Conservation (phyloP, 2,329 filamentous ascomycete genomes). For the Cordyceps javanica region DNA sequence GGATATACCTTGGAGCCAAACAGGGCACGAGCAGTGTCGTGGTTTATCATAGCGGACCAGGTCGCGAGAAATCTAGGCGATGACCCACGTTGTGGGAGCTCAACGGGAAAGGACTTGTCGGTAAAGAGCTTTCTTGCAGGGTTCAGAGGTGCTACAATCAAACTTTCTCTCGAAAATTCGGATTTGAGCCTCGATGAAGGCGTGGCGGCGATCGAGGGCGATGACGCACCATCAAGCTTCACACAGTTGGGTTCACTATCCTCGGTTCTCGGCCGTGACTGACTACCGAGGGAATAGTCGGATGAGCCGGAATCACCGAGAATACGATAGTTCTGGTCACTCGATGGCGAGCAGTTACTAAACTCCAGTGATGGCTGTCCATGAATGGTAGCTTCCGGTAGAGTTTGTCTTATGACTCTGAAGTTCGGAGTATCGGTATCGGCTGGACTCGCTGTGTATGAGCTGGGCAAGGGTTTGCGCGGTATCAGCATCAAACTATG, state of each 20-base stretch:
- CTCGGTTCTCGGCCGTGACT: constrained; percentile 27
- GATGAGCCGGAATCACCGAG: constrained; percentile 45
- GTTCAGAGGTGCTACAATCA: constrained; percentile 48
- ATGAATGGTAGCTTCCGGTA: background rate
- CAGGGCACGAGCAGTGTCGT: constrained; percentile 35
- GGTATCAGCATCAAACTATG: constrained; percentile 1
- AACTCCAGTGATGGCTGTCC: constrained; percentile 1
- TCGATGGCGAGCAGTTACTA: constrained; percentile 29
- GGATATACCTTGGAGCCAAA: constrained; percentile 19
- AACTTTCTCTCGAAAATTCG: constrained; percentile 55
- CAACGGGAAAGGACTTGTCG: constrained; percentile 39
- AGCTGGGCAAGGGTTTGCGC: constrained; percentile 5
- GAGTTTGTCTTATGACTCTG: background rate
- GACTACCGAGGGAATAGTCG: constrained; percentile 32
- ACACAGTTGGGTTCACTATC: constrained; percentile 48
- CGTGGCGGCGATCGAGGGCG: constrained; percentile 33
- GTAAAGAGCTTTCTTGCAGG: constrained; percentile 3
- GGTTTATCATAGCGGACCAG: constrained; percentile 47
- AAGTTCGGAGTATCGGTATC: background rate
- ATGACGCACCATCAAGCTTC: constrained; percentile 41
- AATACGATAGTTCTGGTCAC: constrained; percentile 45
- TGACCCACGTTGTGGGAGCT: constrained; percentile 40
- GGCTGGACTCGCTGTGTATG: background rate
- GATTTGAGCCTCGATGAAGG: constrained; percentile 26
- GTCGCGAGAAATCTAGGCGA: constrained; percentile 50